Evolutionary conservation across 2,329 filamentous ascomycete species (phyloP), one percentile per base, ranked within the genome.

Genomic region (Sclerotinia sclerotiorum): DNA sequence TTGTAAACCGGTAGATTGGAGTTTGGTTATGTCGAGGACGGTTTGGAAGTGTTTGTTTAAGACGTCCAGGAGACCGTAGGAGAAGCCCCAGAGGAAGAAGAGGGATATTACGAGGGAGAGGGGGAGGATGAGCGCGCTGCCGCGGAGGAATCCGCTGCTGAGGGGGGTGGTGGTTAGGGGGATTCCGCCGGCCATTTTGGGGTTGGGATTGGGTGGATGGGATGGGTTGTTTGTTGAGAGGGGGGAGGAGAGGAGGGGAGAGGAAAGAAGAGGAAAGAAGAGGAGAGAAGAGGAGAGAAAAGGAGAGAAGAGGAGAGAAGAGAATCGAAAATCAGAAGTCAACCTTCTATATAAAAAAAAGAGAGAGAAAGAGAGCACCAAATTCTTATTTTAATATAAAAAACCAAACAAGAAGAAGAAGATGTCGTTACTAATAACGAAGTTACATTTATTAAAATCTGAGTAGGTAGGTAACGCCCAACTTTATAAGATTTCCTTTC

Each of bases 51-150:
- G 88, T 29, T 84, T 85, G 77, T 97, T 97, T 39, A 97, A 84
- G 0, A 90, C 90, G 75, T 94, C 92, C 8, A 97, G 82, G 2
- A 97, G 84, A 0, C 93, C 93, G 73, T 97, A 97, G 0, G 92
- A 93, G 70, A 97, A 90, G 0, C 93, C 93, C 93, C 93, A 96
- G 3, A 97, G 81, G 72, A 97, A 87, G 79, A 97, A 96, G 0
- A 97, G 82, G 8, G 94, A 84, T 4, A 90, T 91, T 42, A 95
- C 92, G 74, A 71, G 84, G 72, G 74, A 82, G 60, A 85, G 79
- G 13, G 83, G 83, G 71, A 82, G 79, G 74, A 85, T 82, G 65
- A 84, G 80, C 19, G 73, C 74, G 48, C 68, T 74, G 60, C 77
- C 79, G 77, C 68, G 79, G 76, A 70, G 77, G 75, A 78, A 81